Conservation (phyloP, 1,284 basidiomycete genomes). For the Ustilago lituana region DNA sequence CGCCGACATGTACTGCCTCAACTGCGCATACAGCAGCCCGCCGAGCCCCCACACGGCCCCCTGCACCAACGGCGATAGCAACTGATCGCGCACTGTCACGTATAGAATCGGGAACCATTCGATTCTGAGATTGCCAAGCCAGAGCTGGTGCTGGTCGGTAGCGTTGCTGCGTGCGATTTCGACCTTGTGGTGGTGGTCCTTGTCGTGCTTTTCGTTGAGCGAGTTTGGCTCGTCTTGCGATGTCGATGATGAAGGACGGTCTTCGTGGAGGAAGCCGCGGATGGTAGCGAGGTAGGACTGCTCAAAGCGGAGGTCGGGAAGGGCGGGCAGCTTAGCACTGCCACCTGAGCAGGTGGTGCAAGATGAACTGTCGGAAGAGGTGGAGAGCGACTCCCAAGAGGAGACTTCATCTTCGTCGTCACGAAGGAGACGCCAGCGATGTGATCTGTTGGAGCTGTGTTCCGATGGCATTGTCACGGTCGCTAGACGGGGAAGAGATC, state of each 20-base stretch:
- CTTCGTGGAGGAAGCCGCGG: constrained; percentile 51
- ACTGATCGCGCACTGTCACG: constrained; percentile 59
- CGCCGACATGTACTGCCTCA: constrained; percentile 33
- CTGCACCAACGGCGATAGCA: constrained; percentile 57
- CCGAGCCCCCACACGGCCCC: constrained; percentile 57
- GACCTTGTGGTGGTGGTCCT: constrained; percentile 33
- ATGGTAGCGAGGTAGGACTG: constrained; percentile 59
- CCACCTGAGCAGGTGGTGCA: constrained; percentile 2
- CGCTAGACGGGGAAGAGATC: no score
- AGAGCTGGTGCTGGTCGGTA: constrained; percentile 42
- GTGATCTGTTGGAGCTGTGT: not conserved
- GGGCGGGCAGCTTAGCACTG: constrained; percentile 19
- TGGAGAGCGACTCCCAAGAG: constrained; percentile 10
- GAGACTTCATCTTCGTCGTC: constrained; percentile 12
- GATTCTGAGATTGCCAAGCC: constrained; percentile 55
- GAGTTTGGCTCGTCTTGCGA: not conserved
- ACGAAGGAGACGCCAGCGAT: not conserved
- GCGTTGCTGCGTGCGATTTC: constrained; percentile 18
- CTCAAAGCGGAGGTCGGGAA: constrained; percentile 61
- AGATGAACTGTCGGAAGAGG: constrained; percentile 8
- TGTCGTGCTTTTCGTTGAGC: constrained; percentile 7
- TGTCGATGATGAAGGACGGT: constrained; percentile 2
- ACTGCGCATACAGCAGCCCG: constrained; percentile 41
- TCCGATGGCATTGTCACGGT: constrained; percentile 3
- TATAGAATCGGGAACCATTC: constrained; percentile 59